Evolutionary conservation across 2,329 filamentous ascomycete species (phyloP).

Genomic region (Nothomitra cinnamomea): DNA sequence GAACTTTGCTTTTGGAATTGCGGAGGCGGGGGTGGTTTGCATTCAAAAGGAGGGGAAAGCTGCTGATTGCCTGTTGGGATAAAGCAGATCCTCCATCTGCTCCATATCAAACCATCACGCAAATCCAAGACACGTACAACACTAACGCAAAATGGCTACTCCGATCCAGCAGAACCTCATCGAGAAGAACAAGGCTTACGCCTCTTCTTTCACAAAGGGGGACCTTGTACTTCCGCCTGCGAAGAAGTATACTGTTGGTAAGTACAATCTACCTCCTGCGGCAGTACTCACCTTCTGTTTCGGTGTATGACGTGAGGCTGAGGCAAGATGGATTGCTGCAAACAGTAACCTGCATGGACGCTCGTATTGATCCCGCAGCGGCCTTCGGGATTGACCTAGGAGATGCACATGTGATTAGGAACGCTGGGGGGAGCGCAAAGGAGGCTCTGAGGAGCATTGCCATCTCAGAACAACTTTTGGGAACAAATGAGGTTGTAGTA

Average conservation of each 20-base stretch:
- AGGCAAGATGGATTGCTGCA: constrained; percentile 10
- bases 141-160: constrained; percentile 22
- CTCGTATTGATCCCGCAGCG: constrained; percentile 47
- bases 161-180: constrained; percentile 37
- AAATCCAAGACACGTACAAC: too few relatives aligned
- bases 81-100: too few relatives aligned
- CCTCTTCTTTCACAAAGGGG: constrained; percentile 44
- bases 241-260: constrained; percentile 50
- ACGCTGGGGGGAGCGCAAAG: constrained; percentile 47
- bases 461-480: constrained; percentile 64
- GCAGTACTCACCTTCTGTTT: neutral
- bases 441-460: constrained; percentile 60
- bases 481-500: constrained; percentile 56
- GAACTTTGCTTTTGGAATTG: too few relatives aligned
- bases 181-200: constrained; percentile 39
- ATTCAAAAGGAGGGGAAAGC: too few relatives aligned
- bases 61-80: too few relatives aligned
- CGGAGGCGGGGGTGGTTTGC: too few relatives aligned
- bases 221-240: constrained; percentile 49
- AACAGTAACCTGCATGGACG: constrained; percentile 66
- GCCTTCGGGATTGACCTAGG: constrained; percentile 57
- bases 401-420: constrained; percentile 64
- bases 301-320: neutral
- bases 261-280: constrained; percentile 9
- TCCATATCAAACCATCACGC: too few relatives aligned